Base-by-base conservation (phyloP, 371 early-diverging fungal genomes). In the Mortierella polycephala region DNA sequence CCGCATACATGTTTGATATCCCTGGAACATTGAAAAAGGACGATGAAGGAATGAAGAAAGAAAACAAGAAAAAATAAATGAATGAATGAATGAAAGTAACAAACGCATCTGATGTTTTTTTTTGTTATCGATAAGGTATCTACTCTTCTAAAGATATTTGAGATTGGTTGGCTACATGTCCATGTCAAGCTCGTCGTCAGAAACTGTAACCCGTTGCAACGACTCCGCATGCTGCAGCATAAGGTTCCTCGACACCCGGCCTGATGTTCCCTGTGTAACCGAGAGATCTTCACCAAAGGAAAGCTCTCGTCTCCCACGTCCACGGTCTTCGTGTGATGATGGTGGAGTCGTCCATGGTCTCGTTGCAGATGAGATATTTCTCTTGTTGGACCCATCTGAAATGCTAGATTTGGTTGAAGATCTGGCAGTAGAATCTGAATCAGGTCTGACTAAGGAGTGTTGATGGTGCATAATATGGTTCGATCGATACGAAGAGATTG, bases 401-500 rank as follows among this genome's bases (percentile, higher is more conserved):
- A 8, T 12, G 50, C n/a, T 20, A 30, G 20, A 14, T 5, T 12
- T 42, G 20, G n/a, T 42, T 9, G 18, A 5, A 0, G 59, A 46
- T 11, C 30, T 37, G 39, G 47, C n/a, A 10, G 39, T 8, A 16
- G 37, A 30, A 0, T 18, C 40, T 3, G 40, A 7, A 7, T 44
- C 40, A 13, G 51, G 20, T 18, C n/a, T 21, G 8, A 62, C 60
- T 7, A 67, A 47, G 0, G 58, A 30, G 50, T 79, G 66, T 21
- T 79, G 79, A 14, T 72, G 79, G n/a, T 72, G 66, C 30, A 79
- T 37, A 10, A 72, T 51, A 45, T 79, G 69, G n/a, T 69, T 69
- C 13, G 57, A 55, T 40, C 79, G 73, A 30, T 79, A 79, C 7
- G 79, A 60, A 1, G 72, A 69, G 16, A 79, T 60, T 14, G 66